phyloP scores from a whole-genome alignment of 1,284 basidiomycete genomes.

The Malassezia sp. region DNA sequence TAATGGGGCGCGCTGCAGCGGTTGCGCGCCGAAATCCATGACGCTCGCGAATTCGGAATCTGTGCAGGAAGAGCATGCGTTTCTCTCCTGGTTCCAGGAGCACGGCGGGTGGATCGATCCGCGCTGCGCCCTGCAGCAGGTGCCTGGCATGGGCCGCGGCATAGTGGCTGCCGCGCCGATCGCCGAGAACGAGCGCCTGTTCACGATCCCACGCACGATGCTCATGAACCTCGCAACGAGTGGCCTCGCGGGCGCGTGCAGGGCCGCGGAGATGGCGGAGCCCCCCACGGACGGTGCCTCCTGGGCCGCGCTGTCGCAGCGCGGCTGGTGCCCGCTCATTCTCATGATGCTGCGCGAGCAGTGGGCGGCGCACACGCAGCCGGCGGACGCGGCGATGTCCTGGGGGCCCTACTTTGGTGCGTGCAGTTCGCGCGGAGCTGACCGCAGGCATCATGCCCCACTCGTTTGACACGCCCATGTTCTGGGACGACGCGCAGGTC shows the following conservation, averaged over 20 bases:
- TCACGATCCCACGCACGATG: constrained; percentile 66
- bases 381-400: background rate
- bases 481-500: constrained; percentile 69
- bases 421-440: background rate
- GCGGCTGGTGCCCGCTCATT: constrained; percentile 77
- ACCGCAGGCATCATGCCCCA: constrained; percentile 53
- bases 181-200: constrained; percentile 62
- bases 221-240: constrained; percentile 72
- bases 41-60: too few relatives aligned
- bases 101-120: constrained; percentile 44
- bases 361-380: constrained; percentile 18
- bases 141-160: constrained; percentile 57
- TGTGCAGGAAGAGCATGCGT: constrained; percentile 26
- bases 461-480: constrained; percentile 77
- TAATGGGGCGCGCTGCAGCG: too few relatives aligned
- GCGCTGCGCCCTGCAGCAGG: constrained; percentile 52
- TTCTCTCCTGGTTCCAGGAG: constrained; percentile 47
- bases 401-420: constrained; percentile 34
- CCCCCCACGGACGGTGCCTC: background rate
- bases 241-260: constrained; percentile 47
- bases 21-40: too few relatives aligned
- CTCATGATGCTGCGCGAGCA: constrained; percentile 92
- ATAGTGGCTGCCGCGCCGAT: constrained; percentile 62
- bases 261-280: constrained; percentile 12
- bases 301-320: constrained; percentile 22